Evolutionary conservation across 768 basidiomycete genomes (phyloP).

Genomic region (Albatrellus ellisii): DNA sequence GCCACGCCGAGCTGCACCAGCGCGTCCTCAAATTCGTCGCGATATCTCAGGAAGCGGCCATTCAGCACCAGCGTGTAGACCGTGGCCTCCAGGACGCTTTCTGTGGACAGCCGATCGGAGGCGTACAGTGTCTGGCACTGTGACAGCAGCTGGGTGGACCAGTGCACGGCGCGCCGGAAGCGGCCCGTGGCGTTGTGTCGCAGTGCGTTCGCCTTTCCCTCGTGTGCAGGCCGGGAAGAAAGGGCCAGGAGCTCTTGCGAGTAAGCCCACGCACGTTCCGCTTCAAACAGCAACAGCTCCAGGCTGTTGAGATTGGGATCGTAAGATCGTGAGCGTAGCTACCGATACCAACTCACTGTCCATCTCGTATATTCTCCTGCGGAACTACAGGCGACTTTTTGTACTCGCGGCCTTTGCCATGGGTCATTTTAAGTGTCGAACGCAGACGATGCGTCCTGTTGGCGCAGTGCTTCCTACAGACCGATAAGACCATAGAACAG

Average conservation of each 20-base stretch:
- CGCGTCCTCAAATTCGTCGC: constrained; percentile 64
- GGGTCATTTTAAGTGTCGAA: constrained; percentile 71
- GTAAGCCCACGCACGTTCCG: constrained; percentile 87
- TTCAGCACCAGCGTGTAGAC: constrained; percentile 72
- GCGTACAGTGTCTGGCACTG: constrained; percentile 55
- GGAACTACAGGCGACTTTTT: constrained; percentile 65
- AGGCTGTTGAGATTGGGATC: constrained; percentile 31
- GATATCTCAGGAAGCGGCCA: constrained; percentile 71
- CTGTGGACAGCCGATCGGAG: constrained; percentile 36
- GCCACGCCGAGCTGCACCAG: constrained; percentile 70
- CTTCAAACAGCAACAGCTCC: constrained; percentile 76
- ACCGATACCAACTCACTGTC: constrained; percentile 47
- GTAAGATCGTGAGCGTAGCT: constrained; percentile 8
- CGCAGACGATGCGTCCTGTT: constrained; percentile 84
- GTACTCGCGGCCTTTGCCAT: constrained; percentile 84
- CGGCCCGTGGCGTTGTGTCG: constrained; percentile 68
- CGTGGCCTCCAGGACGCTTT: constrained; percentile 52
- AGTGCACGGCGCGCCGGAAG: constrained; percentile 67
- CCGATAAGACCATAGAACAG: not conserved
- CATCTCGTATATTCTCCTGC: constrained; percentile 62
- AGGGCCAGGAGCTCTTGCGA: constrained; percentile 62
- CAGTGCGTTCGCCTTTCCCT: constrained; percentile 34
- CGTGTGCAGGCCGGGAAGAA: constrained; percentile 28
- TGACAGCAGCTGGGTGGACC: constrained; percentile 66
- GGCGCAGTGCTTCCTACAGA: constrained; percentile 76